These are phyloP conservation scores for Phoma sp. DNA, from an alignment of 2,329 filamentous ascomycete species.

Conservation along the genomic window DNA sequence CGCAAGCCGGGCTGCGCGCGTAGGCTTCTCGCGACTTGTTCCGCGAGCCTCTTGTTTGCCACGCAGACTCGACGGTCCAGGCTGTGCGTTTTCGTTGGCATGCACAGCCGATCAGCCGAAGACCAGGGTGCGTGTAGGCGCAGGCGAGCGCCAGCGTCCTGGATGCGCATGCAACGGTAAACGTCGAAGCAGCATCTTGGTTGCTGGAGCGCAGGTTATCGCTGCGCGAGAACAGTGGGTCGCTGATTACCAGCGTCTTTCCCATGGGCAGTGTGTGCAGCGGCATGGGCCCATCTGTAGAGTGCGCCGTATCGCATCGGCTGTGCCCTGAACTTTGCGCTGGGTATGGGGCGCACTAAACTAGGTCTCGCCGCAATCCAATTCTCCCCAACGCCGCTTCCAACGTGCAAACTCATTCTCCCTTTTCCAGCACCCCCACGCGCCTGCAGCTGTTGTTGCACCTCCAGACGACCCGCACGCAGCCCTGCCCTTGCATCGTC, in stretches of 20 bases:
- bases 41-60: slow-evolving; percentile 2
- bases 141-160: neutral
- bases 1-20: neutral
- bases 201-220: neutral
- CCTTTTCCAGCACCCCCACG: slow-evolving; percentile 11
- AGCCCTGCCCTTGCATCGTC: slow-evolving; percentile 16
- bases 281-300: neutral
- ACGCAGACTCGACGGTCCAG: slow-evolving; percentile 7
- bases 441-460: slow-evolving; percentile 4
- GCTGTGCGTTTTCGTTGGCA: slow-evolving; percentile 13
- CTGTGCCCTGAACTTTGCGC: slow-evolving; percentile 4
- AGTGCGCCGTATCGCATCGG: slow-evolving; percentile 2
- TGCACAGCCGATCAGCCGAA: slow-evolving; percentile 13
- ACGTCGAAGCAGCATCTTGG: neutral
- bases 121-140: too few species aligned
- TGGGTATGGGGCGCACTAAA: slow-evolving; percentile 9
- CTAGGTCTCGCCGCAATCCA: slow-evolving; percentile 11
- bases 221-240: slow-evolving; percentile 3
- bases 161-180: neutral
- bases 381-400: slow-evolving; percentile 13
- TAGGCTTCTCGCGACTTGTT: neutral
- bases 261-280: slow-evolving; percentile 3
- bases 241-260: slow-evolving; percentile 11
- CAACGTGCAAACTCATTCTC: slow-evolving; percentile 19
- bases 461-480: slow-evolving; percentile 1